Percentiles rank a stretch among this genome's conserved stretches.
phyloP scores from a whole-genome alignment of 352 stramenopile species.

The Pythium scleroteichum region DNA sequence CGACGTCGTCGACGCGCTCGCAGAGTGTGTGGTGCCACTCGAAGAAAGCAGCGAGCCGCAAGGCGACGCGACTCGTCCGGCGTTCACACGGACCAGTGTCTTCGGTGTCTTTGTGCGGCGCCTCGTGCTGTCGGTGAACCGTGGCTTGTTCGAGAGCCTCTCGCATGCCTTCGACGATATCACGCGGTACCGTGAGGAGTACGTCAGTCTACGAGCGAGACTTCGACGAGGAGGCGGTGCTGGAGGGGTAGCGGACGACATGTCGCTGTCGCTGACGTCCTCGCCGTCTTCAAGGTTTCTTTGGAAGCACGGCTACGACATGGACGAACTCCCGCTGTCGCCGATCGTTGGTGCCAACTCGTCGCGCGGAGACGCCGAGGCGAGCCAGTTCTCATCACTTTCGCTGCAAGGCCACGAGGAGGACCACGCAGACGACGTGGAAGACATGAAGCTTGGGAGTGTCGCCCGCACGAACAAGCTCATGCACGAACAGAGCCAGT shows the following conservation, averaged over 20 bases:
- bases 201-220: constrained; percentile 29
- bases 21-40: constrained; percentile 57
- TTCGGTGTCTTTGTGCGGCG: constrained; percentile 71
- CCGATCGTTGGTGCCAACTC: constrained; percentile 20
- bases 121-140: constrained; percentile 61
- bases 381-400: constrained; percentile 24
- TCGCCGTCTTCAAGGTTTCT: constrained; percentile 28
- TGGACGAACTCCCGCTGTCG: constrained; percentile 29
- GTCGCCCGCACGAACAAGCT: background rate
- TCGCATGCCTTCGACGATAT: constrained; percentile 69
- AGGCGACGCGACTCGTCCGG: constrained; percentile 47
- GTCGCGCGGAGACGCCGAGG: constrained; percentile 6
- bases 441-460: background rate
- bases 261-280: constrained; percentile 26
- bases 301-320: constrained; percentile 21
- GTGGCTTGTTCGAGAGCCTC: constrained; percentile 70
- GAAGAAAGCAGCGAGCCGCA: constrained; percentile 35
- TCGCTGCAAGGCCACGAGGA: constrained; percentile 31
- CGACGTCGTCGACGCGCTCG: constrained; percentile 66
- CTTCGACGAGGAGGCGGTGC: constrained; percentile 4
- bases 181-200: constrained; percentile 46
- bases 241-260: constrained; percentile 4
- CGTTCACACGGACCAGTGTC: constrained; percentile 53
- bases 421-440: constrained; percentile 39
- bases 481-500: constrained; percentile 64